Percentiles rank a stretch among this genome's conserved stretches.
Conservation (phyloP, 768 basidiomycete genomes). For the Coprinopsis sp. region DNA sequence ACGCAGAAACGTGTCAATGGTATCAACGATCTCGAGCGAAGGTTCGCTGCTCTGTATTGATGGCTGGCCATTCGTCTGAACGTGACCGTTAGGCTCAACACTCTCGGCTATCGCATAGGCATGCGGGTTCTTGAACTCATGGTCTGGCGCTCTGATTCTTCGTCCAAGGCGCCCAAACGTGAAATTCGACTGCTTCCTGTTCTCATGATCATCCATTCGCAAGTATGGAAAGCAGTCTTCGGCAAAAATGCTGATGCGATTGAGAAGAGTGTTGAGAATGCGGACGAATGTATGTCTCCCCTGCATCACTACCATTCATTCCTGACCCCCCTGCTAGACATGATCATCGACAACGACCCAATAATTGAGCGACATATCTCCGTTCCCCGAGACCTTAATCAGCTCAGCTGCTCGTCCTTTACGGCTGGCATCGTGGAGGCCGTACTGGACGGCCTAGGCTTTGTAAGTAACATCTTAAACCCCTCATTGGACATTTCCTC, state of each 20-base stretch:
- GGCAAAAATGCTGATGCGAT: conserved; percentile 92
- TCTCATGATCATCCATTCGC: conserved; percentile 91
- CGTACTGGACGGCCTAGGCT: conserved; percentile 88
- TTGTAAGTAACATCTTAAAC: conserved; percentile 53
- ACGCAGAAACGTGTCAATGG: conserved; percentile 94
- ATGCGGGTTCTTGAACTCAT: conserved; percentile 82
- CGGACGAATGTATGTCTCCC: conserved; percentile 94
- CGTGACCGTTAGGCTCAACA: conserved; percentile 64
- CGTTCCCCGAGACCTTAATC: conserved; percentile 90
- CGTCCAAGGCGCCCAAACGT: conserved; percentile 86
- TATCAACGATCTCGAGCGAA: conserved; percentile 91
- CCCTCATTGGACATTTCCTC: not conserved
- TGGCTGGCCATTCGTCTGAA: conserved; percentile 5
- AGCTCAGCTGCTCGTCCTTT: conserved; percentile 94
- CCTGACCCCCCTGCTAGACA: conserved; percentile 50
- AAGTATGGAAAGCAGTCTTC: conserved; percentile 93
- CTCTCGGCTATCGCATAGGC: conserved; percentile 90
- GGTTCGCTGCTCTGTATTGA: conserved; percentile 44
- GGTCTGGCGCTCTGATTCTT: conserved; percentile 72
- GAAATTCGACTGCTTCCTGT: conserved; percentile 88
- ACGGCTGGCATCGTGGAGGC: conserved; percentile 98
- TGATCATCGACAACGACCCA: conserved; percentile 98
- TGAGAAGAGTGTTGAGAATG: conserved; percentile 93
- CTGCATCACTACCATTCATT: conserved; percentile 7
- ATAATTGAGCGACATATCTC: conserved; percentile 88